phyloP scores from a whole-genome alignment of 2,329 filamentous ascomycete genomes.

The Juglanconis oblonga region DNA sequence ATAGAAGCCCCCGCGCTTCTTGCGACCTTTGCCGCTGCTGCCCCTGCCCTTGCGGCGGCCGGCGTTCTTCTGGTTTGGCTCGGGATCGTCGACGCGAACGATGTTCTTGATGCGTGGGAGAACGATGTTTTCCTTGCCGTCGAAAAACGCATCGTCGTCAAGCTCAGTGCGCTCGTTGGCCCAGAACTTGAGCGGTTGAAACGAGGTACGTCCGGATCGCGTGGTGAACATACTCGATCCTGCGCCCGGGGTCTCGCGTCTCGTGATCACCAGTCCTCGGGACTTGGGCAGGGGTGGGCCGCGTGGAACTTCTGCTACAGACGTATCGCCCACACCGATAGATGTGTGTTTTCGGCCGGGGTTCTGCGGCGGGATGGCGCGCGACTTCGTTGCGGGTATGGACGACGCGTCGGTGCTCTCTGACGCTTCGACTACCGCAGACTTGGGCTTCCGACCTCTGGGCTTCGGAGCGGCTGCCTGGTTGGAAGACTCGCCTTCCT shows the following conservation, averaged over 20 bases:
- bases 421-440: constrained; percentile 13
- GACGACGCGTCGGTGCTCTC: constrained; percentile 30
- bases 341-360: constrained; percentile 35
- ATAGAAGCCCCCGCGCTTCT: constrained; percentile 32
- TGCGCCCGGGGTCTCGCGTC: constrained; percentile 37
- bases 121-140: constrained; percentile 52
- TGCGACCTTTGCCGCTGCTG: constrained; percentile 19
- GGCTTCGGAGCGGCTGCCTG: constrained; percentile 20
- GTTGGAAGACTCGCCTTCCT: constrained; percentile 20
- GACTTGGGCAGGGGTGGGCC: constrained; percentile 55
- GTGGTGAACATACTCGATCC: constrained; percentile 55
- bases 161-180: constrained; percentile 76
- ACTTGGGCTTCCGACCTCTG: constrained; percentile 22
- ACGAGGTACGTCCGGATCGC: constrained; percentile 74
- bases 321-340: constrained; percentile 43
- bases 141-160: constrained; percentile 49
- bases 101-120: constrained; percentile 73
- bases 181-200: constrained; percentile 81
- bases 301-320: constrained; percentile 45
- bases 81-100: constrained; percentile 66
- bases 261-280: constrained; percentile 52
- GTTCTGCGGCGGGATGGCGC: constrained; percentile 29
- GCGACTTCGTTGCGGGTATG: constrained; percentile 29
- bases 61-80: constrained; percentile 26
- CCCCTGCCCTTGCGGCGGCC: constrained; percentile 10